These are phyloP conservation scores for Hymenoscyphus scutula DNA, from an alignment of 2,329 filamentous ascomycete species.

Conservation along the genomic window DNA sequence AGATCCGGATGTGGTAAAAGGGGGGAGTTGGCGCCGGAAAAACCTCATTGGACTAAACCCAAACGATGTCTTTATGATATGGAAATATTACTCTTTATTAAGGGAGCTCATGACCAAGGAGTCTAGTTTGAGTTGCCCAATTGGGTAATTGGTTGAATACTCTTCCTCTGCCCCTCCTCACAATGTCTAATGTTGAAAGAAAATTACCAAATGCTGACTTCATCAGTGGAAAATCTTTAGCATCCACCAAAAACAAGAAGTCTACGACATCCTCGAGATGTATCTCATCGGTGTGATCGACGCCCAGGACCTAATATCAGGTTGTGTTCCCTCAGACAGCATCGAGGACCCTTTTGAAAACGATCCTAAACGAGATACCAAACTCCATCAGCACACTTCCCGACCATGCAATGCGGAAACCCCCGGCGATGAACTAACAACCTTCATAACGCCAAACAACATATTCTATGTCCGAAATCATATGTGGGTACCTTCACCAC, in stretches of 20 bases:
- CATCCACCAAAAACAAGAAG: conserved; percentile 64
- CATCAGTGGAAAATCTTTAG: conserved; percentile 67
- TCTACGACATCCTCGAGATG: conserved; percentile 62
- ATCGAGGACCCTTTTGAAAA: conserved; percentile 60
- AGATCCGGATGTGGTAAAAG: too few species aligned
- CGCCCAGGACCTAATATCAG: conserved; percentile 55
- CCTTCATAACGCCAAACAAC: conserved; percentile 49
- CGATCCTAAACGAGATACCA: conserved; percentile 52
- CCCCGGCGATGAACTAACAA: conserved; percentile 46
- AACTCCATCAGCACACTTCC: conserved; percentile 50
- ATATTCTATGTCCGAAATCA: conserved; percentile 54
- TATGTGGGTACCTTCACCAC: conserved; percentile 45
- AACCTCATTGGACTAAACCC: too few species aligned
- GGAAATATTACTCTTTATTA: too few species aligned
- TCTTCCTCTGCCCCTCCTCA: too few species aligned
- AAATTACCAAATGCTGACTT: neutral
- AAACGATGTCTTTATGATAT: too few species aligned
- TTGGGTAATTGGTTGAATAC: too few species aligned
- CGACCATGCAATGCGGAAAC: conserved; percentile 63
- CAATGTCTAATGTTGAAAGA: neutral
- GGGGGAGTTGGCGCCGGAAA: too few species aligned
- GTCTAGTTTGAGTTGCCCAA: too few species aligned
- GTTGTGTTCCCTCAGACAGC: conserved; percentile 49
- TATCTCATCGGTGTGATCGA: conserved; percentile 64
- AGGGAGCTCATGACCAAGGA: too few species aligned